Evolutionary conservation across 352 stramenopile genomes (phyloP).

Genomic region (Globisporangium viniferum): DNA sequence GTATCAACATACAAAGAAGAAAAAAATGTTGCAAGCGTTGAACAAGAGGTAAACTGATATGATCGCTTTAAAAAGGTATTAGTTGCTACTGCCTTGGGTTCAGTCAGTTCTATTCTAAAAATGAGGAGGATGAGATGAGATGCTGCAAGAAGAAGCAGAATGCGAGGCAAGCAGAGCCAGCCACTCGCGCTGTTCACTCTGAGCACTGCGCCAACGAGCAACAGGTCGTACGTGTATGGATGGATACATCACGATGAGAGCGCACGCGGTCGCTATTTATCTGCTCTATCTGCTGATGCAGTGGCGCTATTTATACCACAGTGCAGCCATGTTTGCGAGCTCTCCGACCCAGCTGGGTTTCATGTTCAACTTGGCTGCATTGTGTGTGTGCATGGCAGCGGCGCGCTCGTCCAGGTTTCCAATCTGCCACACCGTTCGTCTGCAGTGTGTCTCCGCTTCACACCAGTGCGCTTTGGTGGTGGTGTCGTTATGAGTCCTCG

Average conservation of each 20-base stretch:
- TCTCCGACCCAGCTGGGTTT: neutral
- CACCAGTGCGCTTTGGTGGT: too few species aligned
- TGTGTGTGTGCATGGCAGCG: neutral
- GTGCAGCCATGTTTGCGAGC: neutral
- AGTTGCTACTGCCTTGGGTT: neutral
- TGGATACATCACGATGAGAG: neutral
- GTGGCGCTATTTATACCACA: slow-evolving; percentile 4
- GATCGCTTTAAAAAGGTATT: neutral
- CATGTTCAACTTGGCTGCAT: slow-evolving; percentile 2
- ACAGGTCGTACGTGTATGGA: neutral
- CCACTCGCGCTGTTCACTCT: neutral
- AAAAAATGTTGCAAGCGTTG: neutral
- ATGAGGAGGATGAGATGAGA: slow-evolving; percentile 15
- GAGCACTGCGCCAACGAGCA: neutral
- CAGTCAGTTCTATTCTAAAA: slow-evolving; percentile 7
- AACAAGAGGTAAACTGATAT: neutral
- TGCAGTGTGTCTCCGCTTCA: too few species aligned
- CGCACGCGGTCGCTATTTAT: neutral
- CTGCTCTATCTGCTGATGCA: neutral
- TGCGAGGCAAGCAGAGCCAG: neutral
- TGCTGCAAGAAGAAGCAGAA: neutral
- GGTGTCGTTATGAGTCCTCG: too few species aligned
- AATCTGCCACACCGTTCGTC: too few species aligned
- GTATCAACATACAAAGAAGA: neutral
- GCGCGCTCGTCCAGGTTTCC: neutral